Base-by-base conservation (phyloP, 768 basidiomycete species). In the Butyriboletus loyo region DNA sequence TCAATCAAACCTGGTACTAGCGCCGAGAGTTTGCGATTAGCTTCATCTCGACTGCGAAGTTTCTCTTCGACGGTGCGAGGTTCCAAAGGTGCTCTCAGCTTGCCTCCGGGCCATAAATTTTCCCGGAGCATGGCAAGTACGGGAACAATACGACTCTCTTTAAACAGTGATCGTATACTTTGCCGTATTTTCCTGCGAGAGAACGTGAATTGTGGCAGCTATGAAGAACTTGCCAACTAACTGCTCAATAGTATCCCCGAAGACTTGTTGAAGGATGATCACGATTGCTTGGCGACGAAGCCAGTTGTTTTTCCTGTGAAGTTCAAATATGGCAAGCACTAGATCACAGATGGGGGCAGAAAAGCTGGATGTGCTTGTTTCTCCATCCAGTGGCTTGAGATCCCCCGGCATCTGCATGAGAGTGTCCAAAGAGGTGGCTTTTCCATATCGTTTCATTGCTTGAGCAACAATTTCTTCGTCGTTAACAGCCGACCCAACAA, bases 291-390 rank as follows among this genome's bases (percentile, higher is more conserved):
- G 97, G 19, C 92, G 77, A 47, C 96, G 79, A 25, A 98, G 75
- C 97, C 97, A 99, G 60, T 96, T 97, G 63, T 95, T 94, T 70
- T 91, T 87, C 77, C 92, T 93, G 72, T 97, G 86, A 17, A 98
- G 81, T 68, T 97, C 95, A 60, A 99, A 98, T 10, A 98, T 78
- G 13, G 95, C 92, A 48, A 98, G 78, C 41, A 98, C 78, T 25
- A 99, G 74, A 63, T 99, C 95, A 61, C 93, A 96, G 35, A 98
- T 97, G 0, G 97, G 95, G 0, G 87, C 85, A 2, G 93, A 92
- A 68, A 98, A 98, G 2, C 83, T 84, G 4, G 92, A 92, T 15
- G 86, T 82, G 52, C 88, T 93, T 2, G 88, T 90, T 68, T 97
- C 96, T 32, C 91, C 93, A 21, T 91, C 87, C 34, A 94, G 66